A percentile compares a stretch with the other conserved stretches of the same genome.
phyloP scores from a whole-genome alignment of 1,284 basidiomycete species.

The Papiliotrema flavescens region DNA sequence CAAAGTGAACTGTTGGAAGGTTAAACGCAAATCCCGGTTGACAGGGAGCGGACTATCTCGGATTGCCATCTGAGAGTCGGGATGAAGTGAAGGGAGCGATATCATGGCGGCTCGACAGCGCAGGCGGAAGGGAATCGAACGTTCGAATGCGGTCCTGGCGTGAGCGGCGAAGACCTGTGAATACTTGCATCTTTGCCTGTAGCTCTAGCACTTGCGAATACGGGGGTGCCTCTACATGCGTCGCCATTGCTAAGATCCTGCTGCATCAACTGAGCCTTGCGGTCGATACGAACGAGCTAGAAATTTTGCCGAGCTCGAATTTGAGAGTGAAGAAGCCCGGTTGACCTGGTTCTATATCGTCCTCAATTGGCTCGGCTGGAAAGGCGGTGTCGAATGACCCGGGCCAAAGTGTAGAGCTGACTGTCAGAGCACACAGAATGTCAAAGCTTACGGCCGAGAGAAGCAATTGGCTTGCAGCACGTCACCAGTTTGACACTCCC shows the following conservation, averaged over 20 bases:
- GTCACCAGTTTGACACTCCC: conserved; percentile 24
- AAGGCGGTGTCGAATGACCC: conserved; percentile 14
- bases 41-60: not conserved
- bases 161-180: conserved; percentile 10
- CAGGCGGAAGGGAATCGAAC: conserved; percentile 23
- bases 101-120: conserved; percentile 22
- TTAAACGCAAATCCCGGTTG: not conserved
- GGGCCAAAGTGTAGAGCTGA: not conserved
- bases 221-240: conserved; percentile 6
- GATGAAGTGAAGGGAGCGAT: not conserved
- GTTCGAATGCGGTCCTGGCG: conserved; percentile 19
- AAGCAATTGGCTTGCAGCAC: conserved; percentile 31
- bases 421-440: conserved; percentile 17
- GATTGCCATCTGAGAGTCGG: not conserved
- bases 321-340: no score
- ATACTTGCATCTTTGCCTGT: not conserved
- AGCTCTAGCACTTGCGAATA: conserved; percentile 14
- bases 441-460: conserved; percentile 19
- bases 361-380: not conserved
- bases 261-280: no score
- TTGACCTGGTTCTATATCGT: no score
- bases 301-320: no score
- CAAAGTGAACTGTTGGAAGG: conserved; percentile 26
- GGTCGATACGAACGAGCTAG: no score
- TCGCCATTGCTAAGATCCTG: no score